These are phyloP conservation scores for Mortierella sp. DNA, from an alignment of 371 early-diverging fungal genomes.

Conservation along the genomic window DNA sequence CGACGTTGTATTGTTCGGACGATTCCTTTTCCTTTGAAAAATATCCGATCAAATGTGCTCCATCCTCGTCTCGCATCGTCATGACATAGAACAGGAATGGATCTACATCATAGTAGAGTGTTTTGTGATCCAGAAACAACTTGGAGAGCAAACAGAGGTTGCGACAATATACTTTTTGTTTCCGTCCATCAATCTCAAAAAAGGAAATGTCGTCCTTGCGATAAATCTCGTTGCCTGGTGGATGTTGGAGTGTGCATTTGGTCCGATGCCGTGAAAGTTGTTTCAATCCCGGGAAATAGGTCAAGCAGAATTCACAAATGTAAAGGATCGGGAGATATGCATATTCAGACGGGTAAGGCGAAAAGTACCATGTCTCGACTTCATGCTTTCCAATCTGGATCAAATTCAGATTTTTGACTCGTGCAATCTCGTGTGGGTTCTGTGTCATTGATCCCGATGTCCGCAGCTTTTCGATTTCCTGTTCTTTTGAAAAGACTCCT, in stretches of 20 bases:
- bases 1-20: conserved; percentile 97
- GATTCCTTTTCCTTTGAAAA: conserved; percentile 99
- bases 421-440: conserved; percentile 87
- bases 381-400: conserved; percentile 96
- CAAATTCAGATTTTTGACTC: conserved; percentile 92
- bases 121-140: conserved; percentile 99
- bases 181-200: conserved; percentile 94
- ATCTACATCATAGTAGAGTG: conserved; percentile 99
- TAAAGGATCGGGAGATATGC: conserved; percentile 80
- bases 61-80: conserved; percentile 83
- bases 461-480: conserved; percentile 92
- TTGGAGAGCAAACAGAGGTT: conserved; percentile 94
- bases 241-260: conserved; percentile 90
- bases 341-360: conserved; percentile 92
- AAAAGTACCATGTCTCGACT: conserved; percentile 98
- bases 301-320: conserved; percentile 95
- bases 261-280: conserved; percentile 76
- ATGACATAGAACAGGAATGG: conserved; percentile 99
- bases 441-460: conserved; percentile 97
- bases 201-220: conserved; percentile 87
- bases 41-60: conserved; percentile 97
- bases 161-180: conserved; percentile 90
- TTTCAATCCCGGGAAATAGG: conserved; percentile 76
- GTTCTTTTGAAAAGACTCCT: conserved; percentile 76
- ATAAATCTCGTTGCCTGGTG: conserved; percentile 96